Conservation (phyloP, 2,329 filamentous ascomycete species). For the Zymoseptoria pseudotritici region DNA sequence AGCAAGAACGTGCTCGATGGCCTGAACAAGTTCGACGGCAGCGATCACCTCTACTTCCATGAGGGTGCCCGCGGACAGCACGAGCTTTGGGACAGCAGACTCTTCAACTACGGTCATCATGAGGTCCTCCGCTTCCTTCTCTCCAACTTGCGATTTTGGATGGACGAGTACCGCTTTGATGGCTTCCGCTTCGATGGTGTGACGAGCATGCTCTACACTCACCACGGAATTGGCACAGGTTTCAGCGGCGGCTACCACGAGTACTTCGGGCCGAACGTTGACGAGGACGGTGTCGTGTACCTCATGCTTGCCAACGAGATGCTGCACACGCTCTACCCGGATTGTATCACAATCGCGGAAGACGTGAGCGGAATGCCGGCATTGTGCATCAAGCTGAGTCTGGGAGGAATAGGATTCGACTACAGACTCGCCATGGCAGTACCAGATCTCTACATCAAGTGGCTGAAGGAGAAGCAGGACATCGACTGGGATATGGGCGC, state of each 20-base stretch:
- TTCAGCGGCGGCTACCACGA: constrained; percentile 98
- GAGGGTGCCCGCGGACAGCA: constrained; percentile 75
- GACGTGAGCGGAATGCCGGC: constrained; percentile 98
- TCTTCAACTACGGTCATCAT: constrained; percentile 95
- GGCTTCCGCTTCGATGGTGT: constrained; percentile 97
- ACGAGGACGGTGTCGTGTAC: constrained; percentile 90
- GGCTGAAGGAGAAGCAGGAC: constrained; percentile 87
- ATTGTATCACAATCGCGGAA: constrained; percentile 85
- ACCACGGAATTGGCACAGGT: constrained; percentile 96
- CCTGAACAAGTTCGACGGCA: constrained; percentile 90
- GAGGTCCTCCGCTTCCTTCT: constrained; percentile 93
- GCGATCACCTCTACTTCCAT: constrained; percentile 94
- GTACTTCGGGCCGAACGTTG: constrained; percentile 83
- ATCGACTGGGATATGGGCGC: constrained; percentile 83
- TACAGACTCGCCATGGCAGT: constrained; percentile 97
- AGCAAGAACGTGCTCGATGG: constrained; percentile 96
- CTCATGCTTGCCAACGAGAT: constrained; percentile 95
- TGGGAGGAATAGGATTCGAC: constrained; percentile 93
- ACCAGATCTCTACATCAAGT: constrained; percentile 98
- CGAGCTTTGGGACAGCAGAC: constrained; percentile 88
- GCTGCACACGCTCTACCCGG: constrained; percentile 82
- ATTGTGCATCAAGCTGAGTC: constrained; percentile 74
- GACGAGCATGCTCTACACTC: constrained; percentile 93
- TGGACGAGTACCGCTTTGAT: constrained; percentile 96
- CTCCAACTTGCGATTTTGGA: constrained; percentile 96